Conservation (phyloP, 2,329 filamentous ascomycete genomes). For the Plectosphaerella sp. region DNA sequence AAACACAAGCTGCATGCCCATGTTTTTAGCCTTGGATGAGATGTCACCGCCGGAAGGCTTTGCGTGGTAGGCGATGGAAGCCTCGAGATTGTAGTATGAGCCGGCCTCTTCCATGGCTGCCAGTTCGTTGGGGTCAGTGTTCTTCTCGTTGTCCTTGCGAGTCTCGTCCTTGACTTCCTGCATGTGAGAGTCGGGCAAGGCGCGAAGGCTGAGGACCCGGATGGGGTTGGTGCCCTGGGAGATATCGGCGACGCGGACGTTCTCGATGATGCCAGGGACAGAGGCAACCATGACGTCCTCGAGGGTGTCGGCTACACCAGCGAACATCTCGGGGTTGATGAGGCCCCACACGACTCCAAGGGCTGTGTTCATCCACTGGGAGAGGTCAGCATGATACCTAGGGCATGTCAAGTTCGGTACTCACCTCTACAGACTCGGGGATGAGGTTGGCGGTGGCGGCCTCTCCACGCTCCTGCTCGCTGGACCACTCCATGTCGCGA, state of each 20-base stretch:
- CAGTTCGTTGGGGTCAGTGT: constrained; percentile 78
- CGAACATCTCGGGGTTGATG: constrained; percentile 93
- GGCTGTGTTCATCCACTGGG: constrained; percentile 85
- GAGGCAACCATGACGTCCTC: constrained; percentile 94
- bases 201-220: constrained; percentile 79
- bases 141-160: constrained; percentile 47
- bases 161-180: constrained; percentile 68
- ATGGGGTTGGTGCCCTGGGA: constrained; percentile 90
- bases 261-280: constrained; percentile 85
- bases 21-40: constrained; percentile 76
- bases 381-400: constrained; percentile 18
- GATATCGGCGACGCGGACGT: constrained; percentile 92
- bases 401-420: neutral
- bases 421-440: constrained; percentile 75
- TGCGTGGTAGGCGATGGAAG: constrained; percentile 75
- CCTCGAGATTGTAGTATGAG: constrained; percentile 79
- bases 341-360: constrained; percentile 82
- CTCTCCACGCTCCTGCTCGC: constrained; percentile 79
- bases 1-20: constrained; percentile 70
- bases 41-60: constrained; percentile 66
- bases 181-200: constrained; percentile 78
- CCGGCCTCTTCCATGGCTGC: constrained; percentile 87
- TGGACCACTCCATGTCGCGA: constrained; percentile 80
- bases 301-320: constrained; percentile 78
- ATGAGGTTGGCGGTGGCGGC: constrained; percentile 84